A percentile compares a stretch with the other conserved stretches of the same genome.
phyloP scores from a whole-genome alignment of 805 yeast species.

The Lipomyces sp. region DNA sequence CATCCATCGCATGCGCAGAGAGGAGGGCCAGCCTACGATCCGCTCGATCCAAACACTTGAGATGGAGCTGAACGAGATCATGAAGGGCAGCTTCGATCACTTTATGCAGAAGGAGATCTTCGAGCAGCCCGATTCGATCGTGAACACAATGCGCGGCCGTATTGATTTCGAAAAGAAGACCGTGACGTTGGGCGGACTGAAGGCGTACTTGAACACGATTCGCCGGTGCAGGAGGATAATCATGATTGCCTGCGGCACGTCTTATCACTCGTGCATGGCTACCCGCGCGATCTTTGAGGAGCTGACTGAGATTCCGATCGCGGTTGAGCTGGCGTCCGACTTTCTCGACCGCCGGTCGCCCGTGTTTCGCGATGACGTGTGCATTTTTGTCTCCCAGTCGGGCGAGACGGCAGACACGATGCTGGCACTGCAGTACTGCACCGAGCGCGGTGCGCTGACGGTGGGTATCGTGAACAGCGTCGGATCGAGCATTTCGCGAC shows the following conservation, averaged over 20 bases:
- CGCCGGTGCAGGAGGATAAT: conserved; percentile 92
- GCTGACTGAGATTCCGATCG: conserved; percentile 88
- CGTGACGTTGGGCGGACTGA: conserved; percentile 86
- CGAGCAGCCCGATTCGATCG: conserved; percentile 97
- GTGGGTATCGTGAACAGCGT: conserved; percentile 97
- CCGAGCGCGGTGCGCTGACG: conserved; percentile 94
- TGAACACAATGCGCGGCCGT: conserved; percentile 99
- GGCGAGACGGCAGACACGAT: conserved; percentile 99
- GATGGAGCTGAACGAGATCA: conserved; percentile 93
- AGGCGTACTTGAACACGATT: conserved; percentile 77
- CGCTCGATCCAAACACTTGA: conserved; percentile 96
- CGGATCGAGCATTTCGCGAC: conserved; percentile 94
- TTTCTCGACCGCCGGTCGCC: conserved; percentile 93
- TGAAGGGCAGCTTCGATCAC: conserved; percentile 95
- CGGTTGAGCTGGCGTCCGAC: conserved; percentile 91
- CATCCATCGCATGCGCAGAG: conserved; percentile 91
- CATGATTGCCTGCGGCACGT: conserved; percentile 99
- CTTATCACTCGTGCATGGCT: conserved; percentile 97
- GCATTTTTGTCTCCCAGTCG: conserved; percentile 95
- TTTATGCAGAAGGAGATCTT: conserved; percentile 98
- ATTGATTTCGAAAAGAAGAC: conserved; percentile 77
- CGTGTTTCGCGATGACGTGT: conserved; percentile 97
- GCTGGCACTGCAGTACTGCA: conserved; percentile 90
- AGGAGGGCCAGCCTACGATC: conserved; percentile 71
- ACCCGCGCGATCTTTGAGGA: conserved; percentile 96